Evolutionary conservation across 1,139 yeast species (phyloP).

Genomic region (Protomyces arabidopsidicola): DNA sequence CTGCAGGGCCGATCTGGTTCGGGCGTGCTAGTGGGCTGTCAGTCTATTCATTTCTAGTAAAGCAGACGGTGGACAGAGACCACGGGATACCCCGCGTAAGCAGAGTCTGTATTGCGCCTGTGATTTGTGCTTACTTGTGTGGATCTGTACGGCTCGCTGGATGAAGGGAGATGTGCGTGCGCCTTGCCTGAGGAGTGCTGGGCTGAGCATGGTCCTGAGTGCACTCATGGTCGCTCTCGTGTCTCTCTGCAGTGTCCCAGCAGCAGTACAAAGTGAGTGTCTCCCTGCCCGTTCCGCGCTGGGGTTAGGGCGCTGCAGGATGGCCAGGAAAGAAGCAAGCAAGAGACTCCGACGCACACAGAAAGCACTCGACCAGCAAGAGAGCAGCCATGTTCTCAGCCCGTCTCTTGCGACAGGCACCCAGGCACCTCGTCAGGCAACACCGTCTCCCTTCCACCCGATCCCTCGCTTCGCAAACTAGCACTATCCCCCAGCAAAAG

Average conservation of each 20-base stretch:
- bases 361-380: background rate
- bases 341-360: background rate
- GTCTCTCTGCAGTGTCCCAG: background rate
- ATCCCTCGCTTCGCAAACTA: background rate
- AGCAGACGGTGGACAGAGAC: background rate
- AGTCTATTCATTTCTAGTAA: too few species aligned
- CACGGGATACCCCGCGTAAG: background rate
- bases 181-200: too few species aligned
- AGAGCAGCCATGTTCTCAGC: background rate
- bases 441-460: background rate
- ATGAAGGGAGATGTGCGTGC: background rate
- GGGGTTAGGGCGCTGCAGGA: background rate
- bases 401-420: background rate
- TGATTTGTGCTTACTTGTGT: background rate
- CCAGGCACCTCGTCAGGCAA: background rate
- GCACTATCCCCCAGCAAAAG: constrained; percentile 30
- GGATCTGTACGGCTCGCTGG: background rate
- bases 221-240: background rate
- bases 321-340: background rate
- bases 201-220: background rate
- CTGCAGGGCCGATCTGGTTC: constrained; percentile 36
- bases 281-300: background rate
- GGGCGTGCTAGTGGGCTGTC: constrained; percentile 2
- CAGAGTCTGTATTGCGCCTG: background rate
- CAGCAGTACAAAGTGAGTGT: background rate